phyloP scores from a whole-genome alignment of 2,329 filamentous ascomycete genomes.

The Alternaria sp. region DNA sequence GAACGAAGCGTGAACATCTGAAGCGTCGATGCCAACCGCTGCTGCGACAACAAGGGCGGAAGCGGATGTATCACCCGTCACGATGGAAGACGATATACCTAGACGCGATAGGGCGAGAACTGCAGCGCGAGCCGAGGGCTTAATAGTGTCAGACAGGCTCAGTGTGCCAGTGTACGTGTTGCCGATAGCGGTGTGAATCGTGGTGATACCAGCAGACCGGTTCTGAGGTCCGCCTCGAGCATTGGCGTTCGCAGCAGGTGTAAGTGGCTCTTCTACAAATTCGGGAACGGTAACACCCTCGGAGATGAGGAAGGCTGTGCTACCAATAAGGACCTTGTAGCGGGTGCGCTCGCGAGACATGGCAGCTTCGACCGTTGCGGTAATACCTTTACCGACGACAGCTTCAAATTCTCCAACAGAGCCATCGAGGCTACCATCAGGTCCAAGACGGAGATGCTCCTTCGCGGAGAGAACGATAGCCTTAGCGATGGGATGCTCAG shows the following conservation, averaged over 20 bases:
- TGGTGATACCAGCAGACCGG: constrained; percentile 74
- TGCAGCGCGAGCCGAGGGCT: constrained; percentile 81
- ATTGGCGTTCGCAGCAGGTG: constrained; percentile 39
- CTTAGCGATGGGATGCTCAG: constrained; percentile 94
- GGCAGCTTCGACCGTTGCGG: constrained; percentile 80
- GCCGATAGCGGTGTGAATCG: constrained; percentile 90
- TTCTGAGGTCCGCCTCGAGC: constrained; percentile 51
- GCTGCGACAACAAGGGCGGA: constrained; percentile 85
- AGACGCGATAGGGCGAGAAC: constrained; percentile 84
- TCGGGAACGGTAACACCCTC: constrained; percentile 72
- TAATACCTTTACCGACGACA: constrained; percentile 83
- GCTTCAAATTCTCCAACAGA: constrained; percentile 85
- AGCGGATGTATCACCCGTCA: constrained; percentile 88
- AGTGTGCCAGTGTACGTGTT: constrained; percentile 81
- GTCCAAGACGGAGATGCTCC: constrained; percentile 73
- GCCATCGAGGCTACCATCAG: constrained; percentile 80
- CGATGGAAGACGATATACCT: constrained; percentile 86
- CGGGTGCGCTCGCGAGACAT: constrained; percentile 71
- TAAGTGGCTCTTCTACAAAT: constrained; percentile 61
- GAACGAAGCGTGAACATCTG: constrained; percentile 84
- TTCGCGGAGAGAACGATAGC: constrained; percentile 82
- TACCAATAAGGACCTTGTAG: constrained; percentile 85
- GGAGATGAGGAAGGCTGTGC: constrained; percentile 76
- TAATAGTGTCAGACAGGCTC: constrained; percentile 88
- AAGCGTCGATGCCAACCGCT: constrained; percentile 78